A percentile compares a stretch with the other conserved stretches of the same genome.
Evolutionary conservation across 2,329 filamentous ascomycete species (phyloP).

Genomic region (Graphilbum ipis-grandicollis): DNA sequence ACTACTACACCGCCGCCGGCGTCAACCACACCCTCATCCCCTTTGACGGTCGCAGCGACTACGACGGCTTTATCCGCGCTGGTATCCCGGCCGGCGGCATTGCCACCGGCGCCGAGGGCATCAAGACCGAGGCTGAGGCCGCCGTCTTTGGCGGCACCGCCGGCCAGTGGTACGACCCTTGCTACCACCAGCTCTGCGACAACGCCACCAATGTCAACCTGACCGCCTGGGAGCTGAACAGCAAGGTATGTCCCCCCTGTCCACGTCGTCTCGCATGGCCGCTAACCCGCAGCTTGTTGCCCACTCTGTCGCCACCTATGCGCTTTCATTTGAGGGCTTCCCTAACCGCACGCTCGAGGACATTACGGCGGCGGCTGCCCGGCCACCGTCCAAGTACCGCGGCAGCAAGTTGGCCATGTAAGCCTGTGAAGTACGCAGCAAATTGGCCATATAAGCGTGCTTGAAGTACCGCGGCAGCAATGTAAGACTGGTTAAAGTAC

Average conservation of each 20-base stretch:
- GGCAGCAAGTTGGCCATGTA: slow-evolving; percentile 30
- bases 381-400: slow-evolving; percentile 27
- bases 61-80: slow-evolving; percentile 56
- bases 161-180: slow-evolving; percentile 39
- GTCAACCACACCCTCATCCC: slow-evolving; percentile 53
- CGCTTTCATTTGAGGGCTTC: slow-evolving; percentile 46
- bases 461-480: too few relatives aligned
- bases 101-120: slow-evolving; percentile 58
- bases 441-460: too few relatives aligned
- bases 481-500: too few relatives aligned
- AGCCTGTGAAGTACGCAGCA: too few relatives aligned
- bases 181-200: slow-evolving; percentile 47
- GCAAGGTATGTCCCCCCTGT: too few relatives aligned
- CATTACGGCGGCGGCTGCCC: slow-evolving; percentile 12
- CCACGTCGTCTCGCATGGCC: too few relatives aligned
- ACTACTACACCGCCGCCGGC: slow-evolving; percentile 45
- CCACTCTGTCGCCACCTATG: slow-evolving; percentile 55
- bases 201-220: slow-evolving; percentile 38
- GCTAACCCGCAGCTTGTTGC: slow-evolving; percentile 42
- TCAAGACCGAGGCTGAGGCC: slow-evolving; percentile 53
- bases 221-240: slow-evolving; percentile 43
- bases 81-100: slow-evolving; percentile 62
- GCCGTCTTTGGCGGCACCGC: slow-evolving; percentile 54
- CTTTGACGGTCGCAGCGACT: slow-evolving; percentile 68
- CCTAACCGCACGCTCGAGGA: slow-evolving; percentile 28